Percentiles rank a stretch among this genome's conserved stretches.
Evolutionary conservation across 352 stramenopile species (phyloP).

Genomic region (Globisporangium canariense): DNA sequence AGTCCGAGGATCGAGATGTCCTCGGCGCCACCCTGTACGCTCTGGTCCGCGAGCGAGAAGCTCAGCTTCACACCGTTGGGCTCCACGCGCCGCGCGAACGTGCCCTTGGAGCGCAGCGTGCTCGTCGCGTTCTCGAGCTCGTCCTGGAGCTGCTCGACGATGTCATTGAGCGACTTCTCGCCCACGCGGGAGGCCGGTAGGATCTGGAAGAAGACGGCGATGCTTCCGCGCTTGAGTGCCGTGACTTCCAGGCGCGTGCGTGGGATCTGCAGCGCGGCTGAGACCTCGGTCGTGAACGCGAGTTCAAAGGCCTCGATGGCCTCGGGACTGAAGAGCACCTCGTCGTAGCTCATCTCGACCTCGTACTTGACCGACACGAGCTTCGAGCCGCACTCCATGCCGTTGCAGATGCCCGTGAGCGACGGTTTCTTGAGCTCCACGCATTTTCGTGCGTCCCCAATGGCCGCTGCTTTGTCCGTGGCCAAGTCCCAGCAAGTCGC

Average conservation of each 20-base stretch:
- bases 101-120: constrained; percentile 57
- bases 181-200: constrained; percentile 51
- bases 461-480: constrained; percentile 22
- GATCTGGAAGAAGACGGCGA: constrained; percentile 66
- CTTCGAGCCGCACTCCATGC: constrained; percentile 73
- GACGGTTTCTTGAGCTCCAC: constrained; percentile 36
- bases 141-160: constrained; percentile 55
- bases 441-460: constrained; percentile 26
- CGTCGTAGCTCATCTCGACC: constrained; percentile 74
- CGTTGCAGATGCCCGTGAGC: constrained; percentile 65
- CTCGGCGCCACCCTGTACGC: constrained; percentile 48
- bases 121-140: constrained; percentile 56
- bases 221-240: constrained; percentile 50
- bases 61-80: constrained; percentile 55
- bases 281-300: constrained; percentile 64
- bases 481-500: constrained; percentile 38
- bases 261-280: constrained; percentile 55
- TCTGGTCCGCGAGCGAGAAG: constrained; percentile 68
- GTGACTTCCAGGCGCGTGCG: constrained; percentile 53
- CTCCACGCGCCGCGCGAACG: constrained; percentile 63
- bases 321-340: constrained; percentile 61
- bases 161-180: constrained; percentile 63
- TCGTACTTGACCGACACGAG: constrained; percentile 62
- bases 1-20: constrained; percentile 67
- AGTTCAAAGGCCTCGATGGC: constrained; percentile 51